phyloP scores from a whole-genome alignment of 176 grass and related monocot species.

The Musa acuminata region DNA sequence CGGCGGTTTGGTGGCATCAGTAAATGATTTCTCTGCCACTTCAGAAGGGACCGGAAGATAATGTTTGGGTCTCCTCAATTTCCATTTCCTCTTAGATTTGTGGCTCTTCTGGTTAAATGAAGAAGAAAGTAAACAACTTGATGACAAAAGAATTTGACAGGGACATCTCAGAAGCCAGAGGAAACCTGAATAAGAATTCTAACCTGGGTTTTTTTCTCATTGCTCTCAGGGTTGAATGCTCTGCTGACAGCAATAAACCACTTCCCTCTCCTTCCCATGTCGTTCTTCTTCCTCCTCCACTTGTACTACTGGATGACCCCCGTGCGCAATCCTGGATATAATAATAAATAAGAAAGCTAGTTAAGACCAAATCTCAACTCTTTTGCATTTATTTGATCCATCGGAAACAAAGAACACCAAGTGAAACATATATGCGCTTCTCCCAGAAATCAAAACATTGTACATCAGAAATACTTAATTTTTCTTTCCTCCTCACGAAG shows the following conservation, averaged over 20 bases:
- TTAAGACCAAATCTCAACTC: background rate
- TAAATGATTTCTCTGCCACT: conserved; percentile 7
- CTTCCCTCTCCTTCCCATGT: conserved; percentile 10
- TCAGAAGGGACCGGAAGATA: conserved; percentile 8
- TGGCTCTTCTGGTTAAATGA: conserved; percentile 17
- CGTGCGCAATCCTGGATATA: background rate
- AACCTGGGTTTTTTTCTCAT: background rate
- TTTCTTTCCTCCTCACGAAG: too few species aligned
- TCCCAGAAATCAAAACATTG: too few species aligned
- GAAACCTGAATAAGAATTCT: background rate
- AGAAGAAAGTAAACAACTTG: background rate
- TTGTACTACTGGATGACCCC: background rate
- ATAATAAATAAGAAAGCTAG: background rate
- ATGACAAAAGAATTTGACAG: background rate
- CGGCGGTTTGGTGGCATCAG: conserved; percentile 16
- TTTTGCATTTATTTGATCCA: background rate
- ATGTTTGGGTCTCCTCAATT: conserved; percentile 33
- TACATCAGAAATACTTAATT: too few species aligned
- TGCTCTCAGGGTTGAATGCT: background rate
- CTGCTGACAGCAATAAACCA: conserved; percentile 6
- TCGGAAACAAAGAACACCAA: too few species aligned
- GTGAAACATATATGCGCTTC: too few species aligned
- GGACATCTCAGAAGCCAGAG: background rate
- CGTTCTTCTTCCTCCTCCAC: background rate
- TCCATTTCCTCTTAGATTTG: conserved; percentile 60